Percentiles rank a stretch among this genome's conserved stretches.
Conservation (phyloP, 352 stramenopile genomes). For the Blastocystis sp. region DNA sequence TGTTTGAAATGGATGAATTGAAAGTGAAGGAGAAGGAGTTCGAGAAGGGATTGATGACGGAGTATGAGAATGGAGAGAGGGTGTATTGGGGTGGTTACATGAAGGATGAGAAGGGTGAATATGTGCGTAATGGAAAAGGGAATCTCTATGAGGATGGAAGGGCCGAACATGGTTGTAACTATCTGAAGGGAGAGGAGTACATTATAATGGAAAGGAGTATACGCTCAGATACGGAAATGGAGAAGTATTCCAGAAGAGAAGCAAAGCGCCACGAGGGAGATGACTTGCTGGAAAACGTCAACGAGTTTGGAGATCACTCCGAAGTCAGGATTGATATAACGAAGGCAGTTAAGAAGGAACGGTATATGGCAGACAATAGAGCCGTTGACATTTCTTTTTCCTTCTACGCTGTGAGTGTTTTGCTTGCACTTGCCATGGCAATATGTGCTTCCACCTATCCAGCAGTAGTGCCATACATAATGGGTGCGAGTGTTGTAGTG, state of each 20-base stretch:
- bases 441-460: neutral
- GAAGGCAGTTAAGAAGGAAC: neutral
- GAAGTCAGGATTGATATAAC: neutral
- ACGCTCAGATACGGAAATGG: neutral
- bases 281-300: neutral
- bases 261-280: neutral
- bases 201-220: no score
- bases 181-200: neutral
- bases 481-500: neutral
- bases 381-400: neutral
- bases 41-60: neutral
- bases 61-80: neutral
- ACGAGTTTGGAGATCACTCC: neutral
- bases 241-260: neutral
- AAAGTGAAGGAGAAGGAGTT: neutral
- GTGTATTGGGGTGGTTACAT: neutral
- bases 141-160: neutral
- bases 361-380: no score
- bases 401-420: neutral
- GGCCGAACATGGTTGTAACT: neutral
- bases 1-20: neutral
- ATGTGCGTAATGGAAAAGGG: neutral
- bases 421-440: neutral
- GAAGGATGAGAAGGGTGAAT: neutral
- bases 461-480: neutral